phyloP scores from a whole-genome alignment of 2,329 filamentous ascomycete genomes.

The Tolypocladium inflatum region DNA sequence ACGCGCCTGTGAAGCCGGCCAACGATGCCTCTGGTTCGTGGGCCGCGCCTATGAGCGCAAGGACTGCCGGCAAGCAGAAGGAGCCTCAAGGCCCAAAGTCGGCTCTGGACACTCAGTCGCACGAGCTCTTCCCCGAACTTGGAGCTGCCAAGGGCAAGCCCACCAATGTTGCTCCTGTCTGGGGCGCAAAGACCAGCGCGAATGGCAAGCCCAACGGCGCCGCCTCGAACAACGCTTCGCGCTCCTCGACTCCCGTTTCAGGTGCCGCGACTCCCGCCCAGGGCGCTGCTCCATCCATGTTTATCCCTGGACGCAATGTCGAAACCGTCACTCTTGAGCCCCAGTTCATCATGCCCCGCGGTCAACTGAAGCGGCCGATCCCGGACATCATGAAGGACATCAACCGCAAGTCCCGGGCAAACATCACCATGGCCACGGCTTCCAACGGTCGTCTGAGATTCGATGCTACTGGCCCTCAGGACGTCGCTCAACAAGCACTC shows the following conservation, averaged over 20 bases:
- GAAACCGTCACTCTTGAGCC: constrained; percentile 68
- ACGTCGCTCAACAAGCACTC: constrained; percentile 77
- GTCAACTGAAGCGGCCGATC: constrained; percentile 75
- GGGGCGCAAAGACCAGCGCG: constrained; percentile 61
- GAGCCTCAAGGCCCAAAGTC: constrained; percentile 34
- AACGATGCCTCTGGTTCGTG: constrained; percentile 35
- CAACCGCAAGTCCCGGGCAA: constrained; percentile 84
- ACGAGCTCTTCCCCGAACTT: constrained; percentile 89
- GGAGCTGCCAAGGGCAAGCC: constrained; percentile 61
- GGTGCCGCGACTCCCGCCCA: constrained; percentile 36
- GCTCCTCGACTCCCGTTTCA: constrained; percentile 54
- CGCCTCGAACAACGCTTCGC: constrained; percentile 45
- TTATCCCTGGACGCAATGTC: constrained; percentile 72
- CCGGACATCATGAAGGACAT: constrained; percentile 82
- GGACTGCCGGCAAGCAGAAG: constrained; percentile 62
- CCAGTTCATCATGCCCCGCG: constrained; percentile 65
- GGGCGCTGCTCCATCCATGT: constrained; percentile 41
- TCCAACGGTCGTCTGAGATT: constrained; percentile 68
- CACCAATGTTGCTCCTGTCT: constrained; percentile 59
- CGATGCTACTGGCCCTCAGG: constrained; percentile 74
- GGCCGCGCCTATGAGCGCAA: constrained; percentile 44
- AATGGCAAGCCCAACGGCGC: constrained; percentile 45
- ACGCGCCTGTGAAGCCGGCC: constrained; percentile 50
- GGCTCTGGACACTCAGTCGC: constrained; percentile 69
- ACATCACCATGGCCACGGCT: constrained; percentile 67